Evolutionary conservation across 225 moss, liverwort and hornwort species (phyloP), one percentile per base, ranked within the genome.

Genomic region (Physcomitrellopsis africana): DNA sequence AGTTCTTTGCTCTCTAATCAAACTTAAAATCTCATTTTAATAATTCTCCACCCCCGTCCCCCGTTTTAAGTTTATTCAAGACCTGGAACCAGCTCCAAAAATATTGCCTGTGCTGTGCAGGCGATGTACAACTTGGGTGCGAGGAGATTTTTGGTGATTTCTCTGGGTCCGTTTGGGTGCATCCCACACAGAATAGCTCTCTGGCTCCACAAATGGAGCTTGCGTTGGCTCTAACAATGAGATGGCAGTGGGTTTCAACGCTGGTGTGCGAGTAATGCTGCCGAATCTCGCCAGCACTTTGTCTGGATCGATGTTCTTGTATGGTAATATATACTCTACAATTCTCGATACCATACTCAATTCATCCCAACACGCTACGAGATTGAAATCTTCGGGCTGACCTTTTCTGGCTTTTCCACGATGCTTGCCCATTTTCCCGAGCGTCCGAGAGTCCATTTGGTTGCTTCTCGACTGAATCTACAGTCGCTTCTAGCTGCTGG

Each of bases 111-210:
- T 41, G 52, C 11, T 63, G 27, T 69, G 15, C 82, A 93, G 93
- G 53, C 5, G 0, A 63, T 93, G 11, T 91, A 92, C 75, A 82
- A 67, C 51, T 44, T 86, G 67, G 93, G 93, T 47, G 93, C 88
- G 3, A 51, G 93, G 37, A 96, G 87, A 51, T 45, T 96, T 9
- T 19, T 46, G 0, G 54, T 93, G 23, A 57, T 52, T 63, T 83
- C 83, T 0, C 55, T 90, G 71, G 90, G 90, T 0, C 92, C 93
- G 0, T 69, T 92, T 59, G 93, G 92, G 0, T 96, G 93, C 81
- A 89, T 93, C 61, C 93, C 92, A 1, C 68, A 79, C 0, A 84
- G 86, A 68, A 80, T 93, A 9, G 78, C 70, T 0, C n/a, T 7
- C 29, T 3, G 63, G 27, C 15, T 77, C 75, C 17, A 60, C 26